A percentile compares a stretch with the other conserved stretches of the same genome.
Evolutionary conservation across 768 basidiomycete species (phyloP).

Genomic region (Tricholoma terreum): DNA sequence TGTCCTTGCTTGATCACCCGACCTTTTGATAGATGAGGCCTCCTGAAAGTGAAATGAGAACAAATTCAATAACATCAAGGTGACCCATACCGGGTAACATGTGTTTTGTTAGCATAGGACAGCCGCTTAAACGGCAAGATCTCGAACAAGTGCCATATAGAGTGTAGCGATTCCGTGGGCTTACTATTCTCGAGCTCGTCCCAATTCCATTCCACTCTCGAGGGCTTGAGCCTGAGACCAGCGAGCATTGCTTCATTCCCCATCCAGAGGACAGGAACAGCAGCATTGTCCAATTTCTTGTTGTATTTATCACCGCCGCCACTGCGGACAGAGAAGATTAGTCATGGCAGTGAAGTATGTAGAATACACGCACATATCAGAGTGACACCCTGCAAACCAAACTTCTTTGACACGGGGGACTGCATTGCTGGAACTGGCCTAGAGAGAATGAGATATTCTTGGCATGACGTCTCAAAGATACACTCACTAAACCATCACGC

Average conservation of each 20-base stretch:
- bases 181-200: neutral
- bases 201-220: neutral
- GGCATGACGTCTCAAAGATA: no score
- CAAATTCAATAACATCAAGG: no score
- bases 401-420: slow-evolving; percentile 33
- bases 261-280: slow-evolving; percentile 15
- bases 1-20: neutral
- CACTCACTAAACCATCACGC: no score
- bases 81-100: no score
- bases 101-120: no score
- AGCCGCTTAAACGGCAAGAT: neutral
- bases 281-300: neutral
- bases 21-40: no score
- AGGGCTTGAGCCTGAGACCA: slow-evolving; percentile 8
- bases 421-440: no score
- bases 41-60: no score
- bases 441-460: no score
- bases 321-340: no score
- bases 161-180: neutral
- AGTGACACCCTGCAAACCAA: slow-evolving; percentile 41
- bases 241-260: slow-evolving; percentile 13
- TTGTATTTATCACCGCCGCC: neutral
- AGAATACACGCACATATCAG: slow-evolving; percentile 31
- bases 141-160: neutral
- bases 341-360: no score